Evolutionary conservation across 1,284 basidiomycete species (phyloP).

Genomic region (Exobasidium rhododendri): DNA sequence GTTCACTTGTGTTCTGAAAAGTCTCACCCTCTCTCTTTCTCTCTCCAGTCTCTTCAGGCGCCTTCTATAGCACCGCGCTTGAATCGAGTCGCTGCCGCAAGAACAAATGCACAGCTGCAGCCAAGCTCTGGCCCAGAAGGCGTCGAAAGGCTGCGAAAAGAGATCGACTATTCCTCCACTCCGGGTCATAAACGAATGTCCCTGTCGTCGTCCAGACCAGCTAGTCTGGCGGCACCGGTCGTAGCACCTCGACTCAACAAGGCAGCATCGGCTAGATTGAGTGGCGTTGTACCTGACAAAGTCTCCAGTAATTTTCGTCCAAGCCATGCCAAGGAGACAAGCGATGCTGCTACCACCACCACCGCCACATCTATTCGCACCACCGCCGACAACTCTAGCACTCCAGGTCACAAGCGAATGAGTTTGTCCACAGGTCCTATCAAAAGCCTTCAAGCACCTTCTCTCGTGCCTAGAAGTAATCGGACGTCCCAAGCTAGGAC

Average conservation of each 20-base stretch:
- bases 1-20: too few relatives aligned
- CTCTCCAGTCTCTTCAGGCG: constrained; percentile 16
- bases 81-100: constrained; percentile 32
- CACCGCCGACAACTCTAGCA: constrained; percentile 30
- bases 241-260: constrained; percentile 36
- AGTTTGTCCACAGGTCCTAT: constrained; percentile 6
- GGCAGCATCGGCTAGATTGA: constrained; percentile 25
- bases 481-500: constrained; percentile 10
- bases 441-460: constrained; percentile 18
- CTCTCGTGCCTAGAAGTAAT: constrained; percentile 14
- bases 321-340: not conserved
- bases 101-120: constrained; percentile 8
- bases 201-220: not conserved
- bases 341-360: not conserved
- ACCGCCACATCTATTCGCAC: constrained; percentile 17
- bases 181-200: constrained; percentile 32
- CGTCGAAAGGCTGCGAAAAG: constrained; percentile 13
- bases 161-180: constrained; percentile 32
- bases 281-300: not conserved
- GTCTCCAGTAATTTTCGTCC: not conserved
- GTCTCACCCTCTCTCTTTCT: not conserved
- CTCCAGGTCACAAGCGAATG: constrained; percentile 33
- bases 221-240: constrained; percentile 25
- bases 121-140: not conserved
- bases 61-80: constrained; percentile 29